A percentile compares a stretch with the other conserved stretches of the same genome.
These are phyloP conservation scores for Cladosporium velox DNA, from an alignment of 2,329 filamentous ascomycete genomes.

Conservation along the genomic window DNA sequence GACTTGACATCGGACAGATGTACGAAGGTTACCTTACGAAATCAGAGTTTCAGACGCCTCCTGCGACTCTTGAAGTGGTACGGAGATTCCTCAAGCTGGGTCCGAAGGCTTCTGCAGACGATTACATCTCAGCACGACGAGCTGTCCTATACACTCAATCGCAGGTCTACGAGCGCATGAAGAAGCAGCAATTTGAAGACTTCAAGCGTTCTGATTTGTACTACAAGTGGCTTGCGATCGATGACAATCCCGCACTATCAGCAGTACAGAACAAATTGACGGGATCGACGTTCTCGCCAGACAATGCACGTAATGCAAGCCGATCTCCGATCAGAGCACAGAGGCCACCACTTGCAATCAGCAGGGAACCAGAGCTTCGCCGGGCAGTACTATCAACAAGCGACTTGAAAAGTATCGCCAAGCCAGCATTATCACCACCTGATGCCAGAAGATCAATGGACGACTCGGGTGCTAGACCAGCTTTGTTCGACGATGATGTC, in stretches of 20 bases:
- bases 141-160: constrained; percentile 83
- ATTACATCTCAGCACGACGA: constrained; percentile 80
- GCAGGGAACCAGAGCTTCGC: constrained; percentile 52
- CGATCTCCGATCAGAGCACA: constrained; percentile 27
- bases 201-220: constrained; percentile 94
- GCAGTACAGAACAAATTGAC: constrained; percentile 27
- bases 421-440: constrained; percentile 47
- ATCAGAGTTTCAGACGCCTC: constrained; percentile 75
- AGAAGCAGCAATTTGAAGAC: constrained; percentile 73
- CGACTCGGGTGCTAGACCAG: constrained; percentile 50
- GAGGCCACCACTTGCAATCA: constrained; percentile 28
- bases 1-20: constrained; percentile 86
- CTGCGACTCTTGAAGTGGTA: constrained; percentile 68
- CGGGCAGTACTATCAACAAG: constrained; percentile 62
- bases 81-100: constrained; percentile 78
- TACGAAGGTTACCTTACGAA: constrained; percentile 85
- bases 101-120: constrained; percentile 70
- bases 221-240: constrained; percentile 91
- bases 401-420: constrained; percentile 55
- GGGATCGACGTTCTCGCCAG: constrained; percentile 24
- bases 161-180: constrained; percentile 79
- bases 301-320: constrained; percentile 22
- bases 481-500: constrained; percentile 74
- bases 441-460: constrained; percentile 70
- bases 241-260: constrained; percentile 57